Percentiles rank a stretch among this genome's conserved stretches.
Conservation (phyloP, 192 early-diverging fungal genomes). For the Rhizoclosmatium sp. region DNA sequence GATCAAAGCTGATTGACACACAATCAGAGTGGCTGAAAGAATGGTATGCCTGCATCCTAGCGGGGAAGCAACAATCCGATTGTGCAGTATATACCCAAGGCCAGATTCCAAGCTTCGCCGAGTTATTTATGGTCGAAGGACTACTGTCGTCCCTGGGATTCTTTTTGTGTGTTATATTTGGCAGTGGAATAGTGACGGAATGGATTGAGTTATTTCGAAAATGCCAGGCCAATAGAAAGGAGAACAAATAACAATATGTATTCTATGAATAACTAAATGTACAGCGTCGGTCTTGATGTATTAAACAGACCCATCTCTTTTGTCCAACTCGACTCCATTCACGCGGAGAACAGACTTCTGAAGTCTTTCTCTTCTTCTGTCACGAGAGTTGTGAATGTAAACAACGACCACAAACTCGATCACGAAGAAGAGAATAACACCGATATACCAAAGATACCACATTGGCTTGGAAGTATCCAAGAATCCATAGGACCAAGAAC, state of each 20-base stretch:
- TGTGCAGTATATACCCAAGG: background rate
- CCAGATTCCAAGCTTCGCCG: background rate
- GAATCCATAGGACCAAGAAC: constrained; percentile 8
- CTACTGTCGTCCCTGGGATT: background rate
- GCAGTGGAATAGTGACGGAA: background rate
- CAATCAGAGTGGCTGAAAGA: background rate
- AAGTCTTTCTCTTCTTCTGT: constrained; percentile 6
- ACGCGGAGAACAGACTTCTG: too few species aligned
- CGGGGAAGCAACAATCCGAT: background rate
- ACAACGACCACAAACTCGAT: background rate
- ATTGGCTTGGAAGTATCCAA: background rate
- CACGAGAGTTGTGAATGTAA: background rate
- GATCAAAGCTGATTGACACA: background rate
- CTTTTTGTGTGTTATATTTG: background rate
- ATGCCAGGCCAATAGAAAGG: too few species aligned
- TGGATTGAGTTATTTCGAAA: background rate
- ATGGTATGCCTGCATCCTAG: background rate
- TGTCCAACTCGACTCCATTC: too few species aligned
- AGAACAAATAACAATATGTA: too few species aligned
- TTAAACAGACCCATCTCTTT: too few species aligned
- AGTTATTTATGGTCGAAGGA: background rate
- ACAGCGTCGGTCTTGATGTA: too few species aligned
- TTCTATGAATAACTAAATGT: too few species aligned
- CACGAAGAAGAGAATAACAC: background rate
- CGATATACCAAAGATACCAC: background rate